phyloP scores from a whole-genome alignment of 306 rosid genomes.

The Fragaria ananassa region DNA sequence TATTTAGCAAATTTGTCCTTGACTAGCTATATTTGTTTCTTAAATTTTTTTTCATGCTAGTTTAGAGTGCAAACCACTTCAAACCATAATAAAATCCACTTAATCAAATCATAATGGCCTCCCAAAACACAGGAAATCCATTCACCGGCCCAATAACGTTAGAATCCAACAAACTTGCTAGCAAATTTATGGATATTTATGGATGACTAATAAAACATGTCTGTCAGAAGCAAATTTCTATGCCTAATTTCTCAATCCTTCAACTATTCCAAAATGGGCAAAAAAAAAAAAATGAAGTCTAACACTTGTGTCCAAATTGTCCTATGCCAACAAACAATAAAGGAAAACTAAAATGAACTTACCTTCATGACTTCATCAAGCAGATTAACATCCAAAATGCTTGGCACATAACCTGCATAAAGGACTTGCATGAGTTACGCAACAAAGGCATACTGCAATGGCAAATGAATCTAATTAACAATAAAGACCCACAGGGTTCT shows the following conservation, averaged over 20 bases:
- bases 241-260: background rate
- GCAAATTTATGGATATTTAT: background rate
- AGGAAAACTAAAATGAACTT: conserved; percentile 11
- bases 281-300: background rate
- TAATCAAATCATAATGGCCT: background rate
- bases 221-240: background rate
- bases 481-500: conserved; percentile 17
- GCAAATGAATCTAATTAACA: background rate
- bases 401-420: conserved; percentile 74
- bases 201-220: background rate
- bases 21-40: background rate
- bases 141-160: background rate
- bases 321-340: background rate
- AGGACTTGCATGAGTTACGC: conserved; percentile 18
- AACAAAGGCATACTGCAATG: conserved; percentile 16
- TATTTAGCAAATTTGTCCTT: background rate
- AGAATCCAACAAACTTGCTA: background rate
- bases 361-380: conserved; percentile 98
- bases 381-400: conserved; percentile 76
- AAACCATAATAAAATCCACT: background rate
- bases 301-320: background rate
- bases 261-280: background rate
- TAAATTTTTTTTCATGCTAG: background rate
- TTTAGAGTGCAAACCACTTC: background rate
- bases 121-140: background rate